A percentile compares a stretch with the other conserved stretches of the same genome.
Conservation (phyloP, 2,329 filamentous ascomycete species). For the Colletotrichum eremochloae region DNA sequence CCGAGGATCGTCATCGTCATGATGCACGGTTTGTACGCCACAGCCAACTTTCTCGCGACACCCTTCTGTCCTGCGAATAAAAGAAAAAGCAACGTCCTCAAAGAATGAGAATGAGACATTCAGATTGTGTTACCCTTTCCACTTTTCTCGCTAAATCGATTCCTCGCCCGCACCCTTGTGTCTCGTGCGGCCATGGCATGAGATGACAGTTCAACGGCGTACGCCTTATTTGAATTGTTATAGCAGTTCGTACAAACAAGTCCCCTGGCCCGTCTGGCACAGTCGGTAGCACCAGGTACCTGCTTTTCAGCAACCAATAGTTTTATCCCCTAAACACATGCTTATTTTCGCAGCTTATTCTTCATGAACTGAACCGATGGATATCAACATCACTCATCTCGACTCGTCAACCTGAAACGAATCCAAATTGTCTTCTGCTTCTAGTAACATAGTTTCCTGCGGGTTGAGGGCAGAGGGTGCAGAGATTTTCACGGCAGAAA, state of each 20-base stretch:
- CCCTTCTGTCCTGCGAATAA: slow-evolving; percentile 4
- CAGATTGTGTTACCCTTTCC: slow-evolving; percentile 24
- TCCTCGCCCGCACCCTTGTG: not conserved
- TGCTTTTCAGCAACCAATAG: not conserved
- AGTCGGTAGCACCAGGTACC: not conserved
- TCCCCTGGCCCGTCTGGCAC: not conserved
- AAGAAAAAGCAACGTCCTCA: slow-evolving; percentile 23
- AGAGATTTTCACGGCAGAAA: slow-evolving; percentile 10
- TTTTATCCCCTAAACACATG: not conserved
- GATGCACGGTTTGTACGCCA: slow-evolving; percentile 1
- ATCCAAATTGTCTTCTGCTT: slow-evolving; percentile 8
- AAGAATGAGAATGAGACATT: slow-evolving; percentile 10
- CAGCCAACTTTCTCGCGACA: not conserved
- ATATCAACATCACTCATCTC: slow-evolving; percentile 6
- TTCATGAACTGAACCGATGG: not conserved
- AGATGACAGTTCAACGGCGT: slow-evolving; percentile 23
- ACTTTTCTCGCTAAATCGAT: slow-evolving; percentile 12
- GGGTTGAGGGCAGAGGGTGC: not conserved
- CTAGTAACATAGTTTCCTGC: slow-evolving; percentile 2
- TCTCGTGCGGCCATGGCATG: not conserved
- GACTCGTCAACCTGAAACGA: slow-evolving; percentile 20
- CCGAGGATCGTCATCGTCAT: slow-evolving; percentile 25
- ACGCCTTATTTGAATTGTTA: slow-evolving; percentile 4
- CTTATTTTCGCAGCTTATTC: not conserved
- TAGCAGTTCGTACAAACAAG: slow-evolving; percentile 2